Percentiles rank a stretch among this genome's conserved stretches.
Evolutionary conservation across 768 basidiomycete species (phyloP).

Genomic region (Mycena vitilis): DNA sequence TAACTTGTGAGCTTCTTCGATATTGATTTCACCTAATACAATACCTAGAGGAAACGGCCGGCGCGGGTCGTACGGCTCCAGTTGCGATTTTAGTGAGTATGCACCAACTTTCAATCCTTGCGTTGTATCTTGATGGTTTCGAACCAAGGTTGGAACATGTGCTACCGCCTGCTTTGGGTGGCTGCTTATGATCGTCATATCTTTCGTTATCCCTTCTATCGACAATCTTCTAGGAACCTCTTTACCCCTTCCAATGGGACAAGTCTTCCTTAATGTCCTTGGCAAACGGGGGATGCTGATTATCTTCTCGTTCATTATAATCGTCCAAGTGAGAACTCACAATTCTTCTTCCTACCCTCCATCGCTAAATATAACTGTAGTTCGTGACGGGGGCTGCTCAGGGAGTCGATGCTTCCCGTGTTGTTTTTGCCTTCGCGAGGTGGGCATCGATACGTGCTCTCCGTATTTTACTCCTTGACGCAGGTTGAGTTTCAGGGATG

Average conservation of each 20-base stretch:
- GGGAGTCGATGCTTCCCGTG: conserved; percentile 79
- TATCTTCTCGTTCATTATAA: conserved; percentile 78
- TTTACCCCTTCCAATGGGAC: conserved; percentile 78
- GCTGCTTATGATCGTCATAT: conserved; percentile 73
- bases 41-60: conserved; percentile 68
- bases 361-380: conserved; percentile 43
- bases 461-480: no score
- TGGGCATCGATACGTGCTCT: conserved; percentile 1
- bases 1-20: neutral
- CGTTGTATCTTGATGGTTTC: neutral
- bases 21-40: neutral
- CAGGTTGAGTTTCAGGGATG: conserved; percentile 54
- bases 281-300: conserved; percentile 79
- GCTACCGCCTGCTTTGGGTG: conserved; percentile 72
- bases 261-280: conserved; percentile 72
- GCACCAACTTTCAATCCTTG: neutral
- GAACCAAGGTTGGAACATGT: conserved; percentile 58
- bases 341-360: neutral
- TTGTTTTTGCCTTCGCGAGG: conserved; percentile 77
- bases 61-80: conserved; percentile 72
- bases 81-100: conserved; percentile 65
- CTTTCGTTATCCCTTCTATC: conserved; percentile 71
- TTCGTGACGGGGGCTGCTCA: conserved; percentile 82
- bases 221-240: conserved; percentile 57
- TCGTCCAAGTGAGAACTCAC: conserved; percentile 40